Evolutionary conservation across 2,329 filamentous ascomycete species (phyloP).

Genomic region (Arthroderma sp.): DNA sequence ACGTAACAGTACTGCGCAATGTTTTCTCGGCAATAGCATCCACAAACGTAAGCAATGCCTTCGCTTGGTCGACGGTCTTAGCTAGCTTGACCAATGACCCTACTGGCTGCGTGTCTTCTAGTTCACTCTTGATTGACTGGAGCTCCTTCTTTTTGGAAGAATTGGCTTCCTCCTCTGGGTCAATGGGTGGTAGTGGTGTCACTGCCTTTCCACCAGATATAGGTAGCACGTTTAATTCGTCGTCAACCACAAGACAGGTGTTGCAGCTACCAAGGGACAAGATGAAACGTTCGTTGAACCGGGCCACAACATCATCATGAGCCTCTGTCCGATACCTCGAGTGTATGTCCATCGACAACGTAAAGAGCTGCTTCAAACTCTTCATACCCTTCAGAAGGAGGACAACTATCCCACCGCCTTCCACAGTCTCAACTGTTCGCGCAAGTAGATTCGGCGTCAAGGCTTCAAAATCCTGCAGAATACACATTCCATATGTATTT

Average conservation of each 20-base stretch:
- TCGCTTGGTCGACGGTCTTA: conserved; percentile 87
- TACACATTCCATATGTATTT: conserved; percentile 97
- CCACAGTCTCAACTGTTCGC: conserved; percentile 90
- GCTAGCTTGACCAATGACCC: conserved; percentile 74
- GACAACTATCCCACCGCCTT: conserved; percentile 85
- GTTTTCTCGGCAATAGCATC: conserved; percentile 96
- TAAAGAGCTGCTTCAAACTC: conserved; percentile 94
- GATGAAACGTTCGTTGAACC: conserved; percentile 97
- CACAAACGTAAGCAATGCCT: conserved; percentile 90
- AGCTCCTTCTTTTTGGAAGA: conserved; percentile 62
- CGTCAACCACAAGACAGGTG: conserved; percentile 88
- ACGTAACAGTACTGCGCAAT: conserved; percentile 76
- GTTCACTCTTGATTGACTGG: conserved; percentile 71
- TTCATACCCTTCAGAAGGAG: conserved; percentile 91
- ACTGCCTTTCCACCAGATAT: conserved; percentile 93
- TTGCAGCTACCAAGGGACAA: conserved; percentile 91
- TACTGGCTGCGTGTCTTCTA: conserved; percentile 75
- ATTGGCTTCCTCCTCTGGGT: conserved; percentile 60
- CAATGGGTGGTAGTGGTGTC: conserved; percentile 63
- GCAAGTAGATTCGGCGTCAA: conserved; percentile 94
- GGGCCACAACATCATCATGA: conserved; percentile 82
- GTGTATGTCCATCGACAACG: conserved; percentile 94
- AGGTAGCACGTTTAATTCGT: conserved; percentile 92
- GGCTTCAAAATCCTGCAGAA: conserved; percentile 94
- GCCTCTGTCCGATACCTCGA: conserved; percentile 93